These are phyloP conservation scores for Aeminium ludgeri DNA, from an alignment of 495 filamentous ascomycete genomes.

Conservation along the genomic window DNA sequence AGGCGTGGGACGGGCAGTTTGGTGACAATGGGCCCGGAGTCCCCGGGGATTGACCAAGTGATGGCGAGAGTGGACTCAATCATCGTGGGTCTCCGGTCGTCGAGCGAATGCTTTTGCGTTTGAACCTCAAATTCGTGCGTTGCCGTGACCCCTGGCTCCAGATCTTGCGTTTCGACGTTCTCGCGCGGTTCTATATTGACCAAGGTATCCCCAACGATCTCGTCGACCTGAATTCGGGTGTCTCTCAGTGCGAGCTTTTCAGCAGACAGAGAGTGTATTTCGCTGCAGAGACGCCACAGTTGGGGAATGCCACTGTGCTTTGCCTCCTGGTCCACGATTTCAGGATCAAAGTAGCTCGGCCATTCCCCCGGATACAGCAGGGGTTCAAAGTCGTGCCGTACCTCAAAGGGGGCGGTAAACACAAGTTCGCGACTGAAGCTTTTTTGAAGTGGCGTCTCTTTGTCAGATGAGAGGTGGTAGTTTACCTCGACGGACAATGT, in stretches of 20 bases:
- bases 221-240: slow-evolving; percentile 39
- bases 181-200: neutral
- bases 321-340: slow-evolving; percentile 25
- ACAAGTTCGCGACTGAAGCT: slow-evolving; percentile 46
- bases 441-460: slow-evolving; percentile 69
- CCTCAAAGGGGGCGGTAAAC: slow-evolving; percentile 70
- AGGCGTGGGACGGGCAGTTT: slow-evolving; percentile 63
- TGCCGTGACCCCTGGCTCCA: neutral
- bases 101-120: slow-evolving; percentile 54
- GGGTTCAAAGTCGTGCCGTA: slow-evolving; percentile 69
- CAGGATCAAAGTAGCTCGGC: slow-evolving; percentile 59
- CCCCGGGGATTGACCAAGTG: slow-evolving; percentile 46
- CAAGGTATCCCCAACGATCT: slow-evolving; percentile 35
- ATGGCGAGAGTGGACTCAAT: slow-evolving; percentile 63
- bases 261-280: slow-evolving; percentile 55
- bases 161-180: neutral
- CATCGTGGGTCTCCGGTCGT: slow-evolving; percentile 55
- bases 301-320: slow-evolving; percentile 47
- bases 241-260: slow-evolving; percentile 53
- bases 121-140: slow-evolving; percentile 29
- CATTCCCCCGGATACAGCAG: slow-evolving; percentile 58
- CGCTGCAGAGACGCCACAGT: slow-evolving; percentile 58
- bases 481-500: slow-evolving; percentile 52
- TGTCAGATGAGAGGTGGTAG: slow-evolving; percentile 67
- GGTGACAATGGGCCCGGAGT: slow-evolving; percentile 30